phyloP scores from a whole-genome alignment of 306 rosid species.

The peach (Prunus persica) region Prunus_persica_NCBIv2 NC_034009.1:45251001-45251500 shows the following conservation, averaged over 20 bases:
- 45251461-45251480: constrained; percentile 37
- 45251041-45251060: constrained; percentile 25
- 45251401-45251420: constrained; percentile 59
- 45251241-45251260: neutral
- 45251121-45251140: constrained; percentile 45
- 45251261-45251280: neutral
- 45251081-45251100: constrained; percentile 47
- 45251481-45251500: constrained; percentile 55
- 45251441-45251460: constrained; percentile 67
- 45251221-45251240: neutral
- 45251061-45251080: neutral
- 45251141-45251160: constrained; percentile 28
- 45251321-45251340: constrained; percentile 63
- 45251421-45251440: constrained; percentile 64
- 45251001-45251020: constrained; percentile 3
- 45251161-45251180: constrained; percentile 26
- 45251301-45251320: constrained; percentile 21
- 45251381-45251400: constrained; percentile 54
- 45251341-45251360: constrained; percentile 69
- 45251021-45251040: constrained; percentile 8
- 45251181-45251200: constrained; percentile 47
- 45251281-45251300: neutral
- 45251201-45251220: constrained; percentile 52
- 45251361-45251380: constrained; percentile 80
- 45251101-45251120: constrained; percentile 75